These are phyloP conservation scores for Endocarpon pusillum DNA, from an alignment of 495 filamentous ascomycete genomes.

Conservation along the genomic window DNA sequence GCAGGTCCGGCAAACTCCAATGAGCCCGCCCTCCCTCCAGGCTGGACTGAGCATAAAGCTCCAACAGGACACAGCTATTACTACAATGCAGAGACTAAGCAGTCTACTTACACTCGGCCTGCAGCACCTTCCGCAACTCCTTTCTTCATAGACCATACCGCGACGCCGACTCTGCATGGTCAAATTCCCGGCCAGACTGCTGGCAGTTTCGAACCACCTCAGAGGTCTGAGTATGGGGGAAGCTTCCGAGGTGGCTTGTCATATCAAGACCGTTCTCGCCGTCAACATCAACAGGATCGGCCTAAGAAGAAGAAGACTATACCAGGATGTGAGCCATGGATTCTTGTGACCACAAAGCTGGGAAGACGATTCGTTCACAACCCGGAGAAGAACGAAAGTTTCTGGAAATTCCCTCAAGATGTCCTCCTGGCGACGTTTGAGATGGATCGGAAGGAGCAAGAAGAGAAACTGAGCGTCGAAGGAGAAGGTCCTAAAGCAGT, in stretches of 20 bases:
- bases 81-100: conserved; percentile 70
- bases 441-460: conserved; percentile 39
- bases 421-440: conserved; percentile 66
- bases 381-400: conserved; percentile 61
- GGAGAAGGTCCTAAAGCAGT: not conserved
- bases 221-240: conserved; percentile 18
- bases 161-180: conserved; percentile 12
- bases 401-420: conserved; percentile 80
- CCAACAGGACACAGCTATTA: conserved; percentile 75
- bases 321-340: conserved; percentile 73
- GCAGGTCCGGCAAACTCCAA: conserved; percentile 8
- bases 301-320: conserved; percentile 67
- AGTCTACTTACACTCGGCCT: conserved; percentile 70
- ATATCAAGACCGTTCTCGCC: conserved; percentile 33
- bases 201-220: conserved; percentile 8
- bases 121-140: conserved; percentile 12
- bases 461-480: conserved; percentile 14
- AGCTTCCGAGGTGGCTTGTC: conserved; percentile 31
- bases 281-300: conserved; percentile 54
- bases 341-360: conserved; percentile 79
- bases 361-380: conserved; percentile 84
- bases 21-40: conserved; percentile 46
- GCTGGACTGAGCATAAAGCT: conserved; percentile 88
- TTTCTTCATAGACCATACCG: conserved; percentile 17
- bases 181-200: not conserved